Percentiles rank a stretch among this genome's conserved stretches.
Evolutionary conservation across 2,329 filamentous ascomycete species (phyloP).

Genomic region (Aspergillus phoenicis): DNA sequence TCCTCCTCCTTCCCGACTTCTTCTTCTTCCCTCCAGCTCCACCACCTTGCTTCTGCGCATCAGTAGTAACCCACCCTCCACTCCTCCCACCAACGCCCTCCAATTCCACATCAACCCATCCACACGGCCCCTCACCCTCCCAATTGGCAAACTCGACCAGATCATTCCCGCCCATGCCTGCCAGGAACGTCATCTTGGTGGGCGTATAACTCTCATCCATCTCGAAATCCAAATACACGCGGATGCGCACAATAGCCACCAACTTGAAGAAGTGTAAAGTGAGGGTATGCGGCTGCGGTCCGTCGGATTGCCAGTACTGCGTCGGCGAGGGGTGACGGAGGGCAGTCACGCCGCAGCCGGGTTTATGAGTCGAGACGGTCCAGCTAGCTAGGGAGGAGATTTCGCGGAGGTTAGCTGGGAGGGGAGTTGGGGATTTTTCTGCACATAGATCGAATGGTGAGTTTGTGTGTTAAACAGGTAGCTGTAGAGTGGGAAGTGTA

Average conservation of each 20-base stretch:
- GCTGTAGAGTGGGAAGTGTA: not conserved
- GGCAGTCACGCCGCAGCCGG: slow-evolving; percentile 62
- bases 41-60: slow-evolving; percentile 15
- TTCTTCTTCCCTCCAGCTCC: not conserved
- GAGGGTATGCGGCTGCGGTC: slow-evolving; percentile 65
- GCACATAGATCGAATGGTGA: not conserved
- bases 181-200: slow-evolving; percentile 84
- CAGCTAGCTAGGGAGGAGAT: slow-evolving; percentile 68
- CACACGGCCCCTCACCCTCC: slow-evolving; percentile 74
- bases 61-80: slow-evolving; percentile 33
- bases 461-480: not conserved
- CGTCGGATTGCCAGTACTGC: slow-evolving; percentile 68
- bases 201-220: slow-evolving; percentile 96
- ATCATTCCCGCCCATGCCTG: slow-evolving; percentile 88
- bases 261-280: slow-evolving; percentile 65
- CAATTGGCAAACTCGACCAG: slow-evolving; percentile 84
- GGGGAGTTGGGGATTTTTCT: slow-evolving; percentile 41
- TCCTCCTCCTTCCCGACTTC: not conserved
- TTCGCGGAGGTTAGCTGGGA: slow-evolving; percentile 56
- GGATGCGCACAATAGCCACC: slow-evolving; percentile 53
- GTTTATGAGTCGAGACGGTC: slow-evolving; percentile 65
- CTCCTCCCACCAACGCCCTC: slow-evolving; percentile 59
- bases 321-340: slow-evolving; percentile 59
- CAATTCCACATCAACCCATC: slow-evolving; percentile 86
- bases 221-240: slow-evolving; percentile 76